Evolutionary conservation across 805 yeast species (phyloP).

Genomic region (Wickerhamomyces rabaulensis): DNA sequence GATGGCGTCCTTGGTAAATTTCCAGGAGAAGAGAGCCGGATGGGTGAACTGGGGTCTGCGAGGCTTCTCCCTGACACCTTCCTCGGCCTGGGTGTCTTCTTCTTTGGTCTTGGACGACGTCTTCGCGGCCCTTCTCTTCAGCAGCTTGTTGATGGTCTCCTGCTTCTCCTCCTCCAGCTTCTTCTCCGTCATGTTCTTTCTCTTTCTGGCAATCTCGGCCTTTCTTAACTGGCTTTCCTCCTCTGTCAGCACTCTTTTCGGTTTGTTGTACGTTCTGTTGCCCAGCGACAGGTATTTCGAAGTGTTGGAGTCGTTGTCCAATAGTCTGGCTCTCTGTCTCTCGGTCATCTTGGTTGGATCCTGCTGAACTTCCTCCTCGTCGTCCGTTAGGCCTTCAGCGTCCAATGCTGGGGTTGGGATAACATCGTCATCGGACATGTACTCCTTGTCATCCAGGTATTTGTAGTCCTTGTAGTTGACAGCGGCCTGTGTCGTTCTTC

Average conservation of each 20-base stretch:
- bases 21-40: slow-evolving; percentile 21
- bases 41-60: slow-evolving; percentile 21
- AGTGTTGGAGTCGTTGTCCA: slow-evolving; percentile 3
- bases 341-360: slow-evolving; percentile 26
- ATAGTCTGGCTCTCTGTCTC: slow-evolving; percentile 21
- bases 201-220: slow-evolving; percentile 82
- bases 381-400: slow-evolving; percentile 19
- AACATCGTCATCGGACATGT: slow-evolving; percentile 12
- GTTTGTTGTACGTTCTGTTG: slow-evolving; percentile 21
- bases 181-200: slow-evolving; percentile 79
- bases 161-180: slow-evolving; percentile 87
- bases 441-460: slow-evolving; percentile 11
- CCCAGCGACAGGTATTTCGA: slow-evolving; percentile 14
- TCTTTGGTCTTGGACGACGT: slow-evolving; percentile 16
- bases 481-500: slow-evolving; percentile 1
- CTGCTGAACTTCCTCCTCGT: slow-evolving; percentile 13
- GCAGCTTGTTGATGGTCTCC: slow-evolving; percentile 81
- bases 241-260: slow-evolving; percentile 60
- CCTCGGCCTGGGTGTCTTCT: slow-evolving; percentile 15
- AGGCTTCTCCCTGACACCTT: slow-evolving; percentile 11
- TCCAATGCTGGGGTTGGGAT: slow-evolving; percentile 23
- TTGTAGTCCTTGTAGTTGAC: slow-evolving; percentile 1
- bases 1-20: slow-evolving; percentile 10
- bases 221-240: slow-evolving; percentile 79
- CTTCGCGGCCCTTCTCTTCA: slow-evolving; percentile 79